phyloP scores from a whole-genome alignment of 441 rosid genomes.

The Biscutella auriculata region DNA sequence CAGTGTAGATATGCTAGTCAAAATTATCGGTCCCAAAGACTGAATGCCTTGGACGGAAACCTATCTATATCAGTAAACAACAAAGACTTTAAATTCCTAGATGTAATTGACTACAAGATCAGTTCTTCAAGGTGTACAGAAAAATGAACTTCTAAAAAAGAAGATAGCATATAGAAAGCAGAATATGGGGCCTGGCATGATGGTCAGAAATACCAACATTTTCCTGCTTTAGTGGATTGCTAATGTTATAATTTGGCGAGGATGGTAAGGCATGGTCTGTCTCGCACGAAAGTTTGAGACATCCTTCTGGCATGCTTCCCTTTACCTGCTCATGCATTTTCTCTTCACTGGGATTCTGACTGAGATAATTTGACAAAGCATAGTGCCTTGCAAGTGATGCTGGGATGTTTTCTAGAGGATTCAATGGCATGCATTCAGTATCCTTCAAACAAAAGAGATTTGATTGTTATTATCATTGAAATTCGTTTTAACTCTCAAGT shows the following conservation, averaged over 20 bases:
- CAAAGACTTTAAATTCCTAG: neutral
- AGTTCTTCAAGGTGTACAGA: slow-evolving; percentile 1
- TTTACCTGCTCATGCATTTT: slow-evolving; percentile 37
- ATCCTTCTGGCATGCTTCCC: slow-evolving; percentile 27
- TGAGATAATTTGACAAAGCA: slow-evolving; percentile 26
- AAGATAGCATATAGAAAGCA: neutral
- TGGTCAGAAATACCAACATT: slow-evolving; percentile 39
- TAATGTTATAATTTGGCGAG: slow-evolving; percentile 28
- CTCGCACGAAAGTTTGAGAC: slow-evolving; percentile 24
- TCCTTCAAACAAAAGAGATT: slow-evolving; percentile 36
- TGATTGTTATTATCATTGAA: slow-evolving; percentile 1
- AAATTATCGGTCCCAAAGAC: neutral
- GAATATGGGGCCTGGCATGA: slow-evolving; percentile 5
- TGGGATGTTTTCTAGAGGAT: slow-evolving; percentile 51
- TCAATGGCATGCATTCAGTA: slow-evolving; percentile 61
- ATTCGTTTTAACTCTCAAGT: neutral
- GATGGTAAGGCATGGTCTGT: slow-evolving; percentile 25
- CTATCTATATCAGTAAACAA: slow-evolving; percentile 4
- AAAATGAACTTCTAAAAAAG: slow-evolving; percentile 1
- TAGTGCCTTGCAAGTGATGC: slow-evolving; percentile 46
- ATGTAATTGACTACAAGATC: neutral
- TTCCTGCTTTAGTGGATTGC: slow-evolving; percentile 36
- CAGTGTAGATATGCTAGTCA: neutral
- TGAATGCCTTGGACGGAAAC: neutral
- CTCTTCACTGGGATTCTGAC: slow-evolving; percentile 32